These are phyloP conservation scores for Paraphaeosphaeria sporulosa DNA, from an alignment of 2,329 filamentous ascomycete genomes.

Conservation along the genomic window DNA sequence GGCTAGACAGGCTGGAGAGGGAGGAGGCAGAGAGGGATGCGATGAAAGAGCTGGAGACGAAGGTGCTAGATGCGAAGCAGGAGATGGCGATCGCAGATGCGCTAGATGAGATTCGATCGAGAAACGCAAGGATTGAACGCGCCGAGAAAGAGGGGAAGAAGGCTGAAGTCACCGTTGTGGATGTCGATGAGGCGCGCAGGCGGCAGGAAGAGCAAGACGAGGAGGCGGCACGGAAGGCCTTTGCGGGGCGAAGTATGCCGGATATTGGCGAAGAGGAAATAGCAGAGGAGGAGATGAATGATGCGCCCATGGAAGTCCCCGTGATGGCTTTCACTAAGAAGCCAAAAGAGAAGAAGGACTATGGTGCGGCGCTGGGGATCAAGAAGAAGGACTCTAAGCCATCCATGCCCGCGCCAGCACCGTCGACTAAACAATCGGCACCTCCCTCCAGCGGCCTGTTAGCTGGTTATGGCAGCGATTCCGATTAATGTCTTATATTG, in stretches of 20 bases:
- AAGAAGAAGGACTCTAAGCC: constrained; percentile 70
- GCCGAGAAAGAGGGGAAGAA: constrained; percentile 69
- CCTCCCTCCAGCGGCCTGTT: constrained; percentile 33
- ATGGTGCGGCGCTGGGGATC: constrained; percentile 77
- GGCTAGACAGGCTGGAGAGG: constrained; percentile 80
- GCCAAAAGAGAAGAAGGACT: constrained; percentile 88
- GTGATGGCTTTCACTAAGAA: constrained; percentile 73
- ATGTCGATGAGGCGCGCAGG: constrained; percentile 64
- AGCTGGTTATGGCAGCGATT: constrained; percentile 41
- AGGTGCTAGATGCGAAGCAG: constrained; percentile 88
- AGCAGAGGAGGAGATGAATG: constrained; percentile 54
- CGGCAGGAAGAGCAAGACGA: constrained; percentile 81
- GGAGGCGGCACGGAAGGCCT: constrained; percentile 80
- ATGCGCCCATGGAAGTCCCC: constrained; percentile 29
- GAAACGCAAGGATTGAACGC: constrained; percentile 87
- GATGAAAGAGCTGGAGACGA: constrained; percentile 94
- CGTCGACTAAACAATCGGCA: constrained; percentile 22
- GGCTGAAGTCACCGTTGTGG: constrained; percentile 63
- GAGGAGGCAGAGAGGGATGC: constrained; percentile 85
- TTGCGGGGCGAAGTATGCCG: constrained; percentile 58
- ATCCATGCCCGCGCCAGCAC: constrained; percentile 15
- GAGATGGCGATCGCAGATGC: constrained; percentile 98
- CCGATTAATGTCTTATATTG: constrained; percentile 20
- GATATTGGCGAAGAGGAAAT: constrained; percentile 63
- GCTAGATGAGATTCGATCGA: constrained; percentile 88